Base-by-base conservation (phyloP, 208 protist genomes). In the Trypanosoma grayi region DNA sequence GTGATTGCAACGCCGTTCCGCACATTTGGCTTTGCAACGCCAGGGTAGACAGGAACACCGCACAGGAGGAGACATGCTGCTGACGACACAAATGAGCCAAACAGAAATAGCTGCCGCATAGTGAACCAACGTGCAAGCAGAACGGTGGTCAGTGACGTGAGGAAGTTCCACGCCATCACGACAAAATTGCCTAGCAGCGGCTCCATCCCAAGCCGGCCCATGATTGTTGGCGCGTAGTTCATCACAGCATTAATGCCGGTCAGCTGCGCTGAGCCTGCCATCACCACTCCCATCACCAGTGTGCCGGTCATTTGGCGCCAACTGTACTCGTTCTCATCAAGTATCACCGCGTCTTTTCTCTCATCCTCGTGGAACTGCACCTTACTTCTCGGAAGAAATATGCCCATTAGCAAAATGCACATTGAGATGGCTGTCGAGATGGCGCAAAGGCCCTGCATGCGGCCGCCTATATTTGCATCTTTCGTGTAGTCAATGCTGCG, bases 201-300 rank as follows among this genome's bases (percentile, higher is more conserved):
- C 1, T 71, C 72, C 27, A 91, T 63, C 30, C 83, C 79, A 36
- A 90, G 67, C 44, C 66, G 78, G 33, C 66, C 62, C 73, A 83
- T 90, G 59, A 95, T 92, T 30, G 67, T 82, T 30, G 85, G 85
- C 27, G 88, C 83, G 72, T 93, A 95, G 73, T 90, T 91, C 83
- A 90, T 92, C 30, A 93, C 73, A 41, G 85, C 85, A 62, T 92
- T 92, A 62, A 92, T 90, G 37, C 88, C 88, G 31, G 88, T 95
- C 69, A 95, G 64, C 67, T 92, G 87, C 50, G 81, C 65, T 51
- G 87, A 84, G 22, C 79, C 71, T 28, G 77, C 73, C 58, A 87
- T 72, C 37, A 83, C 67, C 20, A 36, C 20, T 34, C 66, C 80
- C 54, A 94, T 79, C n/a, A 69, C 1, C 24, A 92, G 63, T 14